phyloP scores from a whole-genome alignment of 345 rosid species.

The Firmiana major region DNA sequence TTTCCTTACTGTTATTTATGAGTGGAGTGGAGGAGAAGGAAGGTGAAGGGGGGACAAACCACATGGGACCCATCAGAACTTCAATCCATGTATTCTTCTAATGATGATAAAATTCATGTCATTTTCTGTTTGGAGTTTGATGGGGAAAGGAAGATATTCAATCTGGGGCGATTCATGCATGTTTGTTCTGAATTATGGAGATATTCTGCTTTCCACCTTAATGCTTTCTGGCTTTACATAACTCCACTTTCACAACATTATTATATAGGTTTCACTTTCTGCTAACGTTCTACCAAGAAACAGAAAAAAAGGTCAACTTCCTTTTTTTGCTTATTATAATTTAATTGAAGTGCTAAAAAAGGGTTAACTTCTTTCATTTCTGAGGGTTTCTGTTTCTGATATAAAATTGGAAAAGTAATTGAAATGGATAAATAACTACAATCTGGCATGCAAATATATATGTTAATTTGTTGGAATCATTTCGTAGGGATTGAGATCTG shows the following conservation, averaged over 20 bases:
- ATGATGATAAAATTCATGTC: constrained; percentile 13
- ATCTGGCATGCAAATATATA: neutral
- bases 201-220: constrained; percentile 10
- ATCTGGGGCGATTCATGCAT: constrained; percentile 1
- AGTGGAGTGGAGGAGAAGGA: neutral
- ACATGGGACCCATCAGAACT: constrained; percentile 6
- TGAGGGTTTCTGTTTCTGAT: neutral
- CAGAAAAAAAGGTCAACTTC: neutral
- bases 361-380: neutral
- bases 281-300: constrained; percentile 2
- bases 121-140: constrained; percentile 11
- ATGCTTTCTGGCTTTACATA: neutral
- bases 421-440: neutral
- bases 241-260: constrained; percentile 8
- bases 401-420: neutral
- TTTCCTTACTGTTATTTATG: neutral
- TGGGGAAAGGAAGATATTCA: constrained; percentile 14
- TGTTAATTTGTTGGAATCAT: neutral
- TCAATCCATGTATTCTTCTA: neutral
- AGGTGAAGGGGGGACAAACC: neutral
- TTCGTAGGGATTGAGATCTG: constrained; percentile 52
- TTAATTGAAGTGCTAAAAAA: neutral
- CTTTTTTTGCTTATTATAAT: neutral
- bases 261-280: constrained; percentile 7
- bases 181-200: neutral